Evolutionary conservation across 345 rosid genomes (phyloP), one percentile per base, ranked within the genome.

Genomic region (Eucalyptus tenuipes): DNA sequence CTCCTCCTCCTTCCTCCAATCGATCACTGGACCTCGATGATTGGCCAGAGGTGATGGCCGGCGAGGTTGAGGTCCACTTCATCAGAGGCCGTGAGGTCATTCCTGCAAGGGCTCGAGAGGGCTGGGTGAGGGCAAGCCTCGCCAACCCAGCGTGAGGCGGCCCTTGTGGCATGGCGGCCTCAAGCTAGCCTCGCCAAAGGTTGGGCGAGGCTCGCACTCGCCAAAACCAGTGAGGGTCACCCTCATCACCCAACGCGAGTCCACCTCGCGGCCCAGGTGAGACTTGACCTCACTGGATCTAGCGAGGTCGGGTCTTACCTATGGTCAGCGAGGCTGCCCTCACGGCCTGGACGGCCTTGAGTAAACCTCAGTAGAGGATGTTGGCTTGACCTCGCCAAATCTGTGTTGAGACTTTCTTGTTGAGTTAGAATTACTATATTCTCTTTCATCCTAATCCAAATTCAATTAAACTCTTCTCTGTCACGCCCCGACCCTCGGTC

Each of bases 31-130:
- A 52, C 57, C 10, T 52, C 0, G 5, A 52, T 9, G 1, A 52
- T 52, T 10, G 0, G 0, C 57, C 25, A 8, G 0, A 52, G 57
- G 10, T 52, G 57, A 52, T 0, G 0, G 25, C 25, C 0, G 0
- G 5, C 25, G 0, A 52, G 57, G 25, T 52, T 52, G 57, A 52
- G 57, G 10, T 20, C 57, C 10, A 52, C 57, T 4, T 52, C 2
- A 0, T 25, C 1, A 52, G 0, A 18, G 57, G 57, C 2, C 1
- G 4, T 52, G 57, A 52, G 57, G 57, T 52, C 57, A 52, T 0
- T 22, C 55, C 0, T 18, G 10, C 24, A 52, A 52, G 57, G 57
- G 57, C 57, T 52, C 0, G 0, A 52, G 57, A 52, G 57, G 57
- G 57, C 0, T 18, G 4, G 24, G 57, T 1, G 4, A 52, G 57